Evolutionary conservation across 371 early-diverging fungal genomes (phyloP).

Genomic region (Parasitella parasitica): DNA sequence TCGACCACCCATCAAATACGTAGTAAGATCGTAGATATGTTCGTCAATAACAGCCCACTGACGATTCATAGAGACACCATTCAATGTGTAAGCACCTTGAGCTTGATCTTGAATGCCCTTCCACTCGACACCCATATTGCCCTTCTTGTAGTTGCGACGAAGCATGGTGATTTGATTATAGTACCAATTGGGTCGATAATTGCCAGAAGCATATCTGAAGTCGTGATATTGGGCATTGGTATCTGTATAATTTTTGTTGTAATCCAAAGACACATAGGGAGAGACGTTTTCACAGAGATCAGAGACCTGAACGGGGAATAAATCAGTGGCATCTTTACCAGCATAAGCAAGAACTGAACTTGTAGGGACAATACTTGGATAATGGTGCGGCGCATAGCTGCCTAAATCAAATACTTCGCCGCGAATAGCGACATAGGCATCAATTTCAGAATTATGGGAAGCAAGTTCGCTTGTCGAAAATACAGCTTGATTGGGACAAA

Average conservation of each 20-base stretch:
- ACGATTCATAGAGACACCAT: slow-evolving; percentile 33
- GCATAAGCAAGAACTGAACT: slow-evolving; percentile 58
- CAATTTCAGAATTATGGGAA: slow-evolving; percentile 31
- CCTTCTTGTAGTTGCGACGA: slow-evolving; percentile 49
- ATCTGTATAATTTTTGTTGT: slow-evolving; percentile 34
- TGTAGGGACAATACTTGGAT: slow-evolving; percentile 49
- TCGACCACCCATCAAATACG: slow-evolving; percentile 52
- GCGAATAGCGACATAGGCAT: slow-evolving; percentile 60
- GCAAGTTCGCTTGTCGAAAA: slow-evolving; percentile 50
- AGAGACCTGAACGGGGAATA: slow-evolving; percentile 79
- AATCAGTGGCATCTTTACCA: slow-evolving; percentile 62
- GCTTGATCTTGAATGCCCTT: slow-evolving; percentile 34
- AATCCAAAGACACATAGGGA: slow-evolving; percentile 34
- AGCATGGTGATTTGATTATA: slow-evolving; percentile 44
- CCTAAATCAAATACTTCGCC: slow-evolving; percentile 75
- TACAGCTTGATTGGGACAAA: slow-evolving; percentile 82
- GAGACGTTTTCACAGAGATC: slow-evolving; percentile 43
- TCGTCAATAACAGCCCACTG: slow-evolving; percentile 60
- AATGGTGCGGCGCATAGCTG: slow-evolving; percentile 60
- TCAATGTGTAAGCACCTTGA: slow-evolving; percentile 16
- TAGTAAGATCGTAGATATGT: slow-evolving; percentile 61
- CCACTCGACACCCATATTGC: slow-evolving; percentile 36
- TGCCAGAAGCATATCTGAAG: slow-evolving; percentile 27
- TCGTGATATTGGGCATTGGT: slow-evolving; percentile 42
- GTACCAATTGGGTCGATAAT: slow-evolving; percentile 50